Conservation (phyloP, 2,329 filamentous ascomycete species). For the Gnomoniopsis smithogilvyi region DNA sequence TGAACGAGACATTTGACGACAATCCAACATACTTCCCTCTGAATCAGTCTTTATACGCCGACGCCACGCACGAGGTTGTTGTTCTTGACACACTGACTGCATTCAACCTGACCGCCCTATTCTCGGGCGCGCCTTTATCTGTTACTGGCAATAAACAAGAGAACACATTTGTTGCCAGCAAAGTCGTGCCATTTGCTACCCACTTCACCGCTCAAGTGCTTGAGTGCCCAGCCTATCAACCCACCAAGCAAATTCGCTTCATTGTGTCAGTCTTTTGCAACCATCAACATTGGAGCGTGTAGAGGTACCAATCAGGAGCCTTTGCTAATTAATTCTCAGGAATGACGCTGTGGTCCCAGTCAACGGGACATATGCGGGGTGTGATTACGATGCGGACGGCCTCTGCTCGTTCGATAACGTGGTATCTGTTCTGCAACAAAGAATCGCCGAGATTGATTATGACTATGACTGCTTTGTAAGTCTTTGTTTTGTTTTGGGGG, state of each 20-base stretch:
- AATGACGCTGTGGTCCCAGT: slow-evolving; percentile 31
- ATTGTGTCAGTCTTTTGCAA: slow-evolving; percentile 26
- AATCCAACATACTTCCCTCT: slow-evolving; percentile 39
- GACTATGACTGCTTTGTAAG: slow-evolving; percentile 28
- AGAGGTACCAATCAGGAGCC: neutral
- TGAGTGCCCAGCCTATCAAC: slow-evolving; percentile 28
- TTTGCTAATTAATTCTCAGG: slow-evolving; percentile 16
- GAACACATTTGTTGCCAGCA: slow-evolving; percentile 29
- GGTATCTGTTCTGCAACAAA: slow-evolving; percentile 26
- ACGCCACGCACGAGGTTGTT: slow-evolving; percentile 41
- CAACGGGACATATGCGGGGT: slow-evolving; percentile 26
- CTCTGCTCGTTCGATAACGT: slow-evolving; percentile 31
- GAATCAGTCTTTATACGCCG: slow-evolving; percentile 38
- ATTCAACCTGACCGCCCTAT: slow-evolving; percentile 30
- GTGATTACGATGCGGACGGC: slow-evolving; percentile 24
- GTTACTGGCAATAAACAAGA: slow-evolving; percentile 18
- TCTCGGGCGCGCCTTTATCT: slow-evolving; percentile 26
- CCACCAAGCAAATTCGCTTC: slow-evolving; percentile 31
- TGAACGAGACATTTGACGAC: slow-evolving; percentile 35
- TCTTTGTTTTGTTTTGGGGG: no score
- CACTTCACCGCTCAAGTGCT: slow-evolving; percentile 32
- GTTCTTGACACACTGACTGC: slow-evolving; percentile 29
- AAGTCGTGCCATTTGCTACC: slow-evolving; percentile 29
- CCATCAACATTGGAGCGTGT: neutral
- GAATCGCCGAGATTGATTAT: slow-evolving; percentile 30